Evolutionary conservation across 2,329 filamentous ascomycete genomes (phyloP), one percentile per base, ranked within the genome.

Genomic region (Cladophialophora immunda): DNA sequence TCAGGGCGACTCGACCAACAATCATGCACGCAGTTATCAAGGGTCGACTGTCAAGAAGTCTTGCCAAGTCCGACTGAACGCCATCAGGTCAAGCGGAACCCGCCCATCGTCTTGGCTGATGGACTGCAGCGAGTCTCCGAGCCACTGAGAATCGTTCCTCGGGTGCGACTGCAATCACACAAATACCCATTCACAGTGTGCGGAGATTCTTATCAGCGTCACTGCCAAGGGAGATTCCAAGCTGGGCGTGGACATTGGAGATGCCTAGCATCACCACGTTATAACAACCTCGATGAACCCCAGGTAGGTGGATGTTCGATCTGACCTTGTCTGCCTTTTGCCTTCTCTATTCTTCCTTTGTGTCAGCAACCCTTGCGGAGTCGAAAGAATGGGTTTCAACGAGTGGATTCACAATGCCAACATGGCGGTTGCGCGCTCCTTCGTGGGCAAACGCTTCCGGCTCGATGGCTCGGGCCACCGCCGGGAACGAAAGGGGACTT

Each of bases 391-490:
- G 67, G 67, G 66, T 32, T 27, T 55, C 64, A 68, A 68, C 66
- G 66, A 66, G 29, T 62, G 56, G 83, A 75, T 82, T 61, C 78
- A 87, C 15, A 81, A 75, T 3, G 74, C 81, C 76, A 89, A 90
- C 76, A 74, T 75, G 69, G 83, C 81, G 67, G 85, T 93, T 71
- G 92, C 91, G 68, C 81, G 80, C 69, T 89, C 89, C 75, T 78
- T 84, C 36, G 84, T 93, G 67, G 92, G 92, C 69, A 83, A 84
- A 71, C 91, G 89, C 82, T 97, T 97, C 80, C 87, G 88, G 71
- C 87, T 97, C 47, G 92, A 96, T 69, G 91, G 91, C 71, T 93
- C 87, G 45, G 92, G 92, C 74, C 91, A 94, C 86, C 86, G 85
- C 70, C 86, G 84, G 73, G 89, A 92, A 78, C 88, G 92, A 61